Evolutionary conservation across 768 basidiomycete genomes (phyloP), one percentile per base, ranked within the genome.

Genomic region (Phaffia tasmanica): DNA sequence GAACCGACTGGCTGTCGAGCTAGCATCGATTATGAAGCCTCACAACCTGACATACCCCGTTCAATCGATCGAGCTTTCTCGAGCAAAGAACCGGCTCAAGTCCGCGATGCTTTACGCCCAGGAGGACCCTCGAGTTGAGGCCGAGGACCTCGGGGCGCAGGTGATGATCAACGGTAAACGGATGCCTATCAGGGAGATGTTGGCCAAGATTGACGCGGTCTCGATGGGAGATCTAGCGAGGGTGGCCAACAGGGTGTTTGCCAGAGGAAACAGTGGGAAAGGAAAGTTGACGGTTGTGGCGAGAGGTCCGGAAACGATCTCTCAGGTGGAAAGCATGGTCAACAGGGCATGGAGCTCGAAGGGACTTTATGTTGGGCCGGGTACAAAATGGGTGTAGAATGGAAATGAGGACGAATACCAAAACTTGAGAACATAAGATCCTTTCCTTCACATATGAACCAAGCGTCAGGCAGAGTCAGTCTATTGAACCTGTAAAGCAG

Each of bases 241-340:
- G 55, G 66, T 67, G n/a, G 66, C 66, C 2, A n/a, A 23, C n/a
- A 57, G 61, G 18, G 66, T 67, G 30, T 57, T 67, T 27, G 66
- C 56, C 29, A 32, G 42, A 15, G 66, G 61, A 14, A 64, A 51
- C 54, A 51, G 53, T 48, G 61, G 61, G 16, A 51, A 30, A 18
- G 64, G 64, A 18, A 62, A 67, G 61, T 57, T 67, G 47, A 67
- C 66, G 56, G 47, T 67, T 18, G 66, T 67, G 9, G 66, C 66
- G 7, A 55, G 66, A 16, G 66, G 66, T 14, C 66, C 66, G 48
- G 32, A 29, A 48, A 56, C 30, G 30, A 55, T 67, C 46, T 18
- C 55, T 16, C 30, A 55, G 25, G 59, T 61, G 6, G n/a, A 29
- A 16, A 60, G 49, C 18, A 67, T 67, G 66, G 61, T 67, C 9